These are phyloP conservation scores for Mucor velutinosus DNA, from an alignment of 371 early-diverging fungal genomes.

Conservation along the genomic window DNA sequence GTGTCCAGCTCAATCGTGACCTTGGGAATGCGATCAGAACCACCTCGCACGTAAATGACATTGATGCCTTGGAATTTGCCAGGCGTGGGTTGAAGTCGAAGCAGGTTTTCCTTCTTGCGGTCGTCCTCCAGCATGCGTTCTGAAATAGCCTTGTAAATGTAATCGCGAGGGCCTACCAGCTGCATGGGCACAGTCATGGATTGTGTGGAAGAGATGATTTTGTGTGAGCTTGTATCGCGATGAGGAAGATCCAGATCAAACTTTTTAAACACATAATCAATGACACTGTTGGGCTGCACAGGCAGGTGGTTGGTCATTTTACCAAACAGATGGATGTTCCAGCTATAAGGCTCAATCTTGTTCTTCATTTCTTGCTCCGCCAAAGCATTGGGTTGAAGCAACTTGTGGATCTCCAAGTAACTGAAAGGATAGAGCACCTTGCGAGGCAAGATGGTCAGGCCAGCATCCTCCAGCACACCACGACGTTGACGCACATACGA, in stretches of 20 bases:
- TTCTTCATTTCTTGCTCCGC: conserved; percentile 53
- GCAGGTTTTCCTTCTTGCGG: conserved; percentile 4
- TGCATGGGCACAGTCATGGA: conserved; percentile 30
- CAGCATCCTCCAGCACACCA: conserved; percentile 46
- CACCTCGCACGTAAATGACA: conserved; percentile 58
- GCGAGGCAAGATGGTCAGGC: conserved; percentile 54
- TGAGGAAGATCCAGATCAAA: conserved; percentile 58
- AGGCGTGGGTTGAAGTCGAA: conserved; percentile 37
- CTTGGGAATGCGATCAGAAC: conserved; percentile 25
- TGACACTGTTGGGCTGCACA: conserved; percentile 53
- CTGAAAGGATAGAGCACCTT: conserved; percentile 58
- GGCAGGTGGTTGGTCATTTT: conserved; percentile 63
- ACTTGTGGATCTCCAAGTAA: conserved; percentile 52
- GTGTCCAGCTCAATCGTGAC: conserved; percentile 32
- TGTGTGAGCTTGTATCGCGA: conserved; percentile 34
- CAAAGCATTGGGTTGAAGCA: conserved; percentile 41
- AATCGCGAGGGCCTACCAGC: conserved; percentile 34
- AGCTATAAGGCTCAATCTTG: conserved; percentile 42
- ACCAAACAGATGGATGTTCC: conserved; percentile 63
- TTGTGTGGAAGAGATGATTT: conserved; percentile 35
- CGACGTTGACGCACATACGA: conserved; percentile 59
- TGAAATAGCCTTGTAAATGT: conserved; percentile 34
- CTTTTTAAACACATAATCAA: conserved; percentile 52
- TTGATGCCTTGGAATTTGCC: conserved; percentile 61
- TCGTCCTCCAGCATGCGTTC: conserved; percentile 26